These are phyloP conservation scores for Lolium perenne DNA, from an alignment of 176 grass and related monocot genomes.

Conservation along the genomic window DNA sequence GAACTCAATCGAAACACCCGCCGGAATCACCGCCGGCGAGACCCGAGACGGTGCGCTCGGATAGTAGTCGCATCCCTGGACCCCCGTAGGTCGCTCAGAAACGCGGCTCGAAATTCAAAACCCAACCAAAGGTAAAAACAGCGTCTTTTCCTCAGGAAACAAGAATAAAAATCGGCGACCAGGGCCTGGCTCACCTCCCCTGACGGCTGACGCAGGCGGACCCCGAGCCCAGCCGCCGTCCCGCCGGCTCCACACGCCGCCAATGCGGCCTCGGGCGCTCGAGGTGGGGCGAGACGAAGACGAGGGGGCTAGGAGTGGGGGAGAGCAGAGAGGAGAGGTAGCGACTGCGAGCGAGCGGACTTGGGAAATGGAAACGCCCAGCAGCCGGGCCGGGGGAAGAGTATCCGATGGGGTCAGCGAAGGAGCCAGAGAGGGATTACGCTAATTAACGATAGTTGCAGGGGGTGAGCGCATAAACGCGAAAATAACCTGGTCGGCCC, in stretches of 20 bases:
- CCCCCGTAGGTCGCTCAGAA: background rate
- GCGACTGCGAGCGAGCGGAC: background rate
- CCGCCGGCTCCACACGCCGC: background rate
- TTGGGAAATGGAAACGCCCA: background rate
- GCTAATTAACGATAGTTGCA: background rate
- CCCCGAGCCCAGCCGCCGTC: constrained; percentile 7
- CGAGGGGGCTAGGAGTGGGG: too few relatives aligned
- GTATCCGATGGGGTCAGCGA: constrained; percentile 39
- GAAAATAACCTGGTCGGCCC: background rate
- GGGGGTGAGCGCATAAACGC: background rate
- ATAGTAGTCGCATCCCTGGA: background rate
- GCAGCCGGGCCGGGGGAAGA: background rate
- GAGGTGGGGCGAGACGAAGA: constrained; percentile 6
- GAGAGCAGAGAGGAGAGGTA: background rate
- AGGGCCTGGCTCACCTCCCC: constrained; percentile 44
- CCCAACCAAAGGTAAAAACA: background rate
- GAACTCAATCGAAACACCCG: background rate
- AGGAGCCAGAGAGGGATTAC: background rate
- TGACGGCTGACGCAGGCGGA: constrained; percentile 1
- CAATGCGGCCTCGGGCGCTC: constrained; percentile 38
- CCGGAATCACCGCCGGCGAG: background rate
- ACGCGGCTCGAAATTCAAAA: constrained; percentile 5
- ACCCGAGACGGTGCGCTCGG: background rate
- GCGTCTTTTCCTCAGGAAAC: background rate
- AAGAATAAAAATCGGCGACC: background rate